Percentiles rank a stretch among this genome's conserved stretches.
Conservation (phyloP, 495 filamentous ascomycete species). For the Xylaria curta region DNA sequence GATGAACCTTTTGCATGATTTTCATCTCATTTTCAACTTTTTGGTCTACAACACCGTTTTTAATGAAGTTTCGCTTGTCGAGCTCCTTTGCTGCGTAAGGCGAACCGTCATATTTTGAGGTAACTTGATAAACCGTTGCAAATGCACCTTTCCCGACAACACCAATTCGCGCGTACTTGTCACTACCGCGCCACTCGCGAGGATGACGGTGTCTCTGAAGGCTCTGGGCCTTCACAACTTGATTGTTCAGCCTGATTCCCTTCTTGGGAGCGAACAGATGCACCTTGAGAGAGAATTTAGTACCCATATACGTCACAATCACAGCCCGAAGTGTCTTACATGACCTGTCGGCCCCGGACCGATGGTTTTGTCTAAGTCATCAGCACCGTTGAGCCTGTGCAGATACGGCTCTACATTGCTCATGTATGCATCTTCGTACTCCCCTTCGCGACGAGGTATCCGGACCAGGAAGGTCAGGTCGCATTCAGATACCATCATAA, state of each 20-base stretch:
- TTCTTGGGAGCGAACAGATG: slow-evolving; percentile 36
- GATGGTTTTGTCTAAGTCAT: slow-evolving; percentile 49
- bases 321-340: slow-evolving; percentile 37
- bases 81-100: slow-evolving; percentile 91
- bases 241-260: not conserved
- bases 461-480: slow-evolving; percentile 81
- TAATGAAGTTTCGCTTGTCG: slow-evolving; percentile 86
- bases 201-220: slow-evolving; percentile 35
- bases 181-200: slow-evolving; percentile 77
- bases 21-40: slow-evolving; percentile 94
- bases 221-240: not conserved
- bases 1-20: slow-evolving; percentile 83
- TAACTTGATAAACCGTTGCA: slow-evolving; percentile 86
- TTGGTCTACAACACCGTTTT: slow-evolving; percentile 80
- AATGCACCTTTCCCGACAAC: slow-evolving; percentile 92
- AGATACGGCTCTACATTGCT: slow-evolving; percentile 65
- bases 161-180: slow-evolving; percentile 80
- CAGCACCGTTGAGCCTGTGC: slow-evolving; percentile 29
- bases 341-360: slow-evolving; percentile 54
- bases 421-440: slow-evolving; percentile 60
- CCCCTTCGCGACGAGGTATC: slow-evolving; percentile 73
- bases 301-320: not conserved
- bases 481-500: slow-evolving; percentile 54
- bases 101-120: slow-evolving; percentile 76
- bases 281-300: slow-evolving; percentile 33